A percentile compares a stretch with the other conserved stretches of the same genome.
These are phyloP conservation scores for Cucumis melo DNA, from an alignment of 306 rosid genomes.

Conservation along the genomic window DNA sequence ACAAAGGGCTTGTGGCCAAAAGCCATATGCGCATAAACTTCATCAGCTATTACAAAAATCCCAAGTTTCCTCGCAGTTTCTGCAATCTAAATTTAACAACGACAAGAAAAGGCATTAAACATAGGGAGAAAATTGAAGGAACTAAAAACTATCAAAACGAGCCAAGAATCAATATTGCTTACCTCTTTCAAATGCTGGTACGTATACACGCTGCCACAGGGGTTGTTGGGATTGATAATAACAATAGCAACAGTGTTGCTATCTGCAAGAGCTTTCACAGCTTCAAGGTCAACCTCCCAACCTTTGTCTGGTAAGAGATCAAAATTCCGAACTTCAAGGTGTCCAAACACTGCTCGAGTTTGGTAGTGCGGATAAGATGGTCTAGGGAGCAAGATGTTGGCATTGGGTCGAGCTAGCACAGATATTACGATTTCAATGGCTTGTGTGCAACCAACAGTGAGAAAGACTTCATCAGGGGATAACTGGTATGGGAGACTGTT, in stretches of 20 bases:
- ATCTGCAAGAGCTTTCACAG: conserved; percentile 44
- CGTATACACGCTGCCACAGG: conserved; percentile 52
- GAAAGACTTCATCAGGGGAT: conserved; percentile 20
- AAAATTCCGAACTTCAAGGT: conserved; percentile 47
- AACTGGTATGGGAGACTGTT: background rate
- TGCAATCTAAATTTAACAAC: conserved; percentile 16
- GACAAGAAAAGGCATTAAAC: background rate
- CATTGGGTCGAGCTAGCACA: conserved; percentile 45
- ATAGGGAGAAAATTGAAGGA: background rate
- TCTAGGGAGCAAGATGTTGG: conserved; percentile 58
- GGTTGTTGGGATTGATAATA: conserved; percentile 51
- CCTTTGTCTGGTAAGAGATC: conserved; percentile 40
- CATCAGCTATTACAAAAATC: conserved; percentile 27
- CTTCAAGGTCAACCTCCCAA: conserved; percentile 56
- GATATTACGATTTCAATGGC: conserved; percentile 41
- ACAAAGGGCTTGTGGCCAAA: conserved; percentile 31
- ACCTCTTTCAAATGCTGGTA: conserved; percentile 46
- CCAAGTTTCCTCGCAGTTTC: conserved; percentile 36
- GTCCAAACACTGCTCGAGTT: conserved; percentile 23
- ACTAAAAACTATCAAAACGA: background rate
- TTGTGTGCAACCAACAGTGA: conserved; percentile 51
- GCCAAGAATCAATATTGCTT: background rate
- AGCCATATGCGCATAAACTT: conserved; percentile 23
- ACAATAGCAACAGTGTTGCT: conserved; percentile 50
- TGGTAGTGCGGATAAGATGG: conserved; percentile 54